These are phyloP conservation scores for Sphenostylis stenocarpa DNA, from an alignment of 306 rosid genomes.

Conservation along the genomic window DNA sequence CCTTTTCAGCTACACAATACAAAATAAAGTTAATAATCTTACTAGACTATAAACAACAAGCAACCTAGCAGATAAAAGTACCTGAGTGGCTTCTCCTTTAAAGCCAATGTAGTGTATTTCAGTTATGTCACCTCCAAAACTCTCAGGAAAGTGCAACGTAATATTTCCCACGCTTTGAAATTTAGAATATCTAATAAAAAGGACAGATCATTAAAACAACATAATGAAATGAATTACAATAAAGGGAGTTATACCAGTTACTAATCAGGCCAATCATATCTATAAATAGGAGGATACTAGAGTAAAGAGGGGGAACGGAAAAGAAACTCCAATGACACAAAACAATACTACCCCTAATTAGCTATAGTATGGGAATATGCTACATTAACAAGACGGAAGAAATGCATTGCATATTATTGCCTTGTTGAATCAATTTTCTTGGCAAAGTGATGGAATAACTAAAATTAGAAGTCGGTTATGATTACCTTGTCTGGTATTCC, in stretches of 20 bases:
- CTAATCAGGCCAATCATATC: too few relatives aligned
- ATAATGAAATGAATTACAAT: not conserved
- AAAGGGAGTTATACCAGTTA: too few relatives aligned
- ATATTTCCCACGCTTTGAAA: constrained; percentile 90
- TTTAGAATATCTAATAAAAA: constrained; percentile 71
- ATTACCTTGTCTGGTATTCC: constrained; percentile 97
- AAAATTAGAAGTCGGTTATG: constrained; percentile 25
- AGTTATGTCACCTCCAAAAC: constrained; percentile 82
- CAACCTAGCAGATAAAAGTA: constrained; percentile 38
- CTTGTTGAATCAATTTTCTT: not conserved
- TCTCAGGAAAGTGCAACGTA: constrained; percentile 91
- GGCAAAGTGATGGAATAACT: too few relatives aligned
- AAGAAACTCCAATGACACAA: constrained; percentile 15
- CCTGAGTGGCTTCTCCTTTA: constrained; percentile 98
- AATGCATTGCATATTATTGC: not conserved
- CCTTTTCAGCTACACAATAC: constrained; percentile 72
- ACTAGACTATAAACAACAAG: constrained; percentile 14
- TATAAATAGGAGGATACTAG: too few relatives aligned
- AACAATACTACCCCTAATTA: not conserved
- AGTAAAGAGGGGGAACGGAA: not conserved
- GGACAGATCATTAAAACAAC: constrained; percentile 25
- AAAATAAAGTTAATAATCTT: constrained; percentile 17
- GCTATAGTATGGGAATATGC: not conserved
- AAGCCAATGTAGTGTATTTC: constrained; percentile 91
- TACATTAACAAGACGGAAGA: constrained; percentile 10